A percentile compares a stretch with the other conserved stretches of the same genome.
These are phyloP conservation scores for Claviceps paspali DNA, from an alignment of 2,329 filamentous ascomycete genomes.

Conservation along the genomic window DNA sequence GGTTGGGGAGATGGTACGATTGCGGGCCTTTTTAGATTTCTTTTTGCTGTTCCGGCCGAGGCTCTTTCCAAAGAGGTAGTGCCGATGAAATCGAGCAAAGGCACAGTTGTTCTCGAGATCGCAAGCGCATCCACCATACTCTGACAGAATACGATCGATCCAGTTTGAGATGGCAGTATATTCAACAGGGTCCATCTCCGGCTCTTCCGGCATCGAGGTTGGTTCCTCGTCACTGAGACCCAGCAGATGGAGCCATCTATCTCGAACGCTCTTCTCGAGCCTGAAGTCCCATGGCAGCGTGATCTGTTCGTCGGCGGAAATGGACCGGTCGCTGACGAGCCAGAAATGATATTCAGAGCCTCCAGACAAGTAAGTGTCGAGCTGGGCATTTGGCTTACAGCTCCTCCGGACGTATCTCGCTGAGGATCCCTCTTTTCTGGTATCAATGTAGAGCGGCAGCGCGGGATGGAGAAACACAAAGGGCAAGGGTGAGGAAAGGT, in stretches of 20 bases:
- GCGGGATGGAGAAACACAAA: constrained; percentile 81
- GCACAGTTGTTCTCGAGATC: constrained; percentile 46
- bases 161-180: constrained; percentile 46
- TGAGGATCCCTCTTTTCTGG: constrained; percentile 68
- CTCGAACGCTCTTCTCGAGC: constrained; percentile 37
- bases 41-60: constrained; percentile 30
- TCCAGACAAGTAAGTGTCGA: constrained; percentile 74
- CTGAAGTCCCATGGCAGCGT: constrained; percentile 55
- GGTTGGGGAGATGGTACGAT: constrained; percentile 42
- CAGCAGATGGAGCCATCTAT: constrained; percentile 41
- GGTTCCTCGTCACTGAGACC: constrained; percentile 46
- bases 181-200: constrained; percentile 42
- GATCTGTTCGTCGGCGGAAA: constrained; percentile 48
- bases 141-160: constrained; percentile 55
- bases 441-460: constrained; percentile 86
- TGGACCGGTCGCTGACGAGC: constrained; percentile 68
- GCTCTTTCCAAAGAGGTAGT: constrained; percentile 32
- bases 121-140: constrained; percentile 70
- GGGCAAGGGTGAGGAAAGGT: constrained; percentile 48
- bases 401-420: constrained; percentile 85
- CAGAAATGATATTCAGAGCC: constrained; percentile 80
- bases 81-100: constrained; percentile 47
- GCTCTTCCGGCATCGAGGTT: constrained; percentile 29
- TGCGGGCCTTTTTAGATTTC: constrained; percentile 39
- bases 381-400: constrained; percentile 74